Conservation (phyloP, 176 grass and related monocot species). For the Olyra latifolia region DNA sequence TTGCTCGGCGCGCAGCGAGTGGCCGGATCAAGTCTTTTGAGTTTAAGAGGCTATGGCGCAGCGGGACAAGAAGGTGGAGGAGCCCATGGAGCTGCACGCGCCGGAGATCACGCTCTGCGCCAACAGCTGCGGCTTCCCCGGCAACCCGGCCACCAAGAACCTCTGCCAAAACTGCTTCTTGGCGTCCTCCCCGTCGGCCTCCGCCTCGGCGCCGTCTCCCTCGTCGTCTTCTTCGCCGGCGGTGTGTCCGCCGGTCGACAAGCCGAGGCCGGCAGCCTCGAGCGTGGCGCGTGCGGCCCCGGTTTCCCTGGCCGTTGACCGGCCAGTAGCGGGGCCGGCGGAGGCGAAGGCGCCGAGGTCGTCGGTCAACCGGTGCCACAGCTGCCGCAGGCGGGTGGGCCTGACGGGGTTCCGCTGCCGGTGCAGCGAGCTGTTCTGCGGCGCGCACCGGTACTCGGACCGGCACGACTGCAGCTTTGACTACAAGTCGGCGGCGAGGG, state of each 20-base stretch:
- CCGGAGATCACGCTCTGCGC: slow-evolving; percentile 80
- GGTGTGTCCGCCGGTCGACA: slow-evolving; percentile 22
- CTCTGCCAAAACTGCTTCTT: slow-evolving; percentile 76
- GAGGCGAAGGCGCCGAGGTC: slow-evolving; percentile 30
- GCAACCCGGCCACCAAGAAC: slow-evolving; percentile 73
- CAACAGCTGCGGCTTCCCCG: slow-evolving; percentile 92
- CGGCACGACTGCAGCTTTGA: slow-evolving; percentile 80
- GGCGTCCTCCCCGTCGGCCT: slow-evolving; percentile 20
- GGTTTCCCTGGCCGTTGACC: slow-evolving; percentile 21
- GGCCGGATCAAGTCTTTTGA: not conserved
- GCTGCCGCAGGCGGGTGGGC: slow-evolving; percentile 75
- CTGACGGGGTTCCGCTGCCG: slow-evolving; percentile 86
- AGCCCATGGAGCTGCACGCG: slow-evolving; percentile 75
- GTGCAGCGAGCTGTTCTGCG: slow-evolving; percentile 88
- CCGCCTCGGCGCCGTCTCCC: slow-evolving; percentile 1
- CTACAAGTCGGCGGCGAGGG: slow-evolving; percentile 70
- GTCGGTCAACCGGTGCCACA: slow-evolving; percentile 71
- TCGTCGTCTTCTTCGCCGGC: not conserved
- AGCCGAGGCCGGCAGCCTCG: slow-evolving; percentile 1
- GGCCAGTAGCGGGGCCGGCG: not conserved
- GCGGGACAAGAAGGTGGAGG: slow-evolving; percentile 87
- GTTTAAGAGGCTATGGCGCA: slow-evolving; percentile 84
- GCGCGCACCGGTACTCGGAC: slow-evolving; percentile 93
- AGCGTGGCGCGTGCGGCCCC: not conserved
- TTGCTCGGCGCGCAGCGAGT: not conserved